phyloP scores from a whole-genome alignment of 2,329 filamentous ascomycete genomes.

The Bipolaris sorokiniana region DNA sequence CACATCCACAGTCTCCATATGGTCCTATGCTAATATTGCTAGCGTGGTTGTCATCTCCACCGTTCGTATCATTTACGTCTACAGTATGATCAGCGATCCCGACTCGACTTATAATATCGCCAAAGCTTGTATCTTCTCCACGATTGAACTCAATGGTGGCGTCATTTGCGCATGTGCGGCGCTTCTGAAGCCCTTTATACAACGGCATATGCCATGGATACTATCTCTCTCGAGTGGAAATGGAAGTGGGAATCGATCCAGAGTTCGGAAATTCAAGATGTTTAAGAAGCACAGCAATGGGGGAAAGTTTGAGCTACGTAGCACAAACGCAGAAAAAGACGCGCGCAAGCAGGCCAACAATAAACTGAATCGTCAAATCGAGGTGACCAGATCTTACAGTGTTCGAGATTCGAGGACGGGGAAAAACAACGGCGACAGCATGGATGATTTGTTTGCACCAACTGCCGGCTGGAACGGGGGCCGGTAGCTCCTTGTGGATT shows the following conservation, averaged over 20 bases:
- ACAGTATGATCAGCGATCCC: conserved; percentile 22
- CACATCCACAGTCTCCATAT: background rate
- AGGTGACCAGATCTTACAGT: conserved; percentile 18
- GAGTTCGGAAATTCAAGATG: conserved; percentile 14
- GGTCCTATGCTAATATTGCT: background rate
- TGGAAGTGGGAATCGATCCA: conserved; percentile 10
- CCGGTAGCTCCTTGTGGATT: background rate
- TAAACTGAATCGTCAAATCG: conserved; percentile 10
- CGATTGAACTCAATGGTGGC: conserved; percentile 26
- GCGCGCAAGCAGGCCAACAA: background rate
- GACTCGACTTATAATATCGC: conserved; percentile 29
- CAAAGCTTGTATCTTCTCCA: conserved; percentile 26
- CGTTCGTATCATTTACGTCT: conserved; percentile 30
- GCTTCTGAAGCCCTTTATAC: conserved; percentile 25
- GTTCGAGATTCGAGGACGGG: conserved; percentile 10
- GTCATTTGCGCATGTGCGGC: conserved; percentile 27
- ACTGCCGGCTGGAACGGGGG: conserved; percentile 11
- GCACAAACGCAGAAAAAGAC: conserved; percentile 4
- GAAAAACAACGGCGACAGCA: conserved; percentile 13
- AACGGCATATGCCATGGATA: conserved; percentile 21
- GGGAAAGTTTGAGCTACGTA: conserved; percentile 13
- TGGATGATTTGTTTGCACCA: conserved; percentile 20
- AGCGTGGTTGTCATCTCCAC: conserved; percentile 27
- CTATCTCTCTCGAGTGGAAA: conserved; percentile 15
- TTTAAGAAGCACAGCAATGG: conserved; percentile 9